Evolutionary conservation across 2,329 filamentous ascomycete genomes (phyloP), one percentile per base, ranked within the genome.

Genomic region (Neofusicoccum kwambonambiense): DNA sequence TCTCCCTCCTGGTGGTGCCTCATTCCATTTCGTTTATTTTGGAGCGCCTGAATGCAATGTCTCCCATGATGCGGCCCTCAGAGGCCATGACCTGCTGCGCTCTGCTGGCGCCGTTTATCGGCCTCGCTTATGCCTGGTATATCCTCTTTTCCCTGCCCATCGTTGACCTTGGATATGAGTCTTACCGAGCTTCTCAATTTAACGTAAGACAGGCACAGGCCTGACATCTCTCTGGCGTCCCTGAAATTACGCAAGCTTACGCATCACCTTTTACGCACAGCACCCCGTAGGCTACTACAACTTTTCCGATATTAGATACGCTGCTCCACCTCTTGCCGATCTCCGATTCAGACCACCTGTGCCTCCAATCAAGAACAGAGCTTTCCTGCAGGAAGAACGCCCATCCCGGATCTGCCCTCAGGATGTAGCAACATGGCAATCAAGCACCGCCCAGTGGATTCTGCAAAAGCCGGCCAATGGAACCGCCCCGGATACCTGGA

Each of bases 291-390:
- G 75, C 19, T 76, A 81, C 67, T 86, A 84, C 73, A 84, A 82
- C 67, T 87, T 87, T 74, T 81, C 75, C 61, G 86, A 87, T 68
- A 85, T 87, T 67, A 80, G 84, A 49, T 87, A 82, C 71, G 85
- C 83, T 5, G 81, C 82, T 31, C 80, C 85, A 13, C 84, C 85
- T 1, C 67, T 82, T 2, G 84, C 82, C 9, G 69, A 83, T 13
- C 71, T 84, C 50, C 77, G 85, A 27, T 87, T 85, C 67, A 77
- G 77, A 17, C 78, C 80, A 35, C 84, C 85, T 2, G 74, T 76
- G 22, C 68, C 75, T 9, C 81, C 82, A 3, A 73, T 73, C 7
- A 68, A 73, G 50, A 80, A 84, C 68, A 77, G 82, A 37, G 73
- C 77, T 7, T 67, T 70, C 0, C 73, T 86, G n/a, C 79, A 84